phyloP scores from a whole-genome alignment of 441 rosid genomes.

The Mallotus repandus region DNA sequence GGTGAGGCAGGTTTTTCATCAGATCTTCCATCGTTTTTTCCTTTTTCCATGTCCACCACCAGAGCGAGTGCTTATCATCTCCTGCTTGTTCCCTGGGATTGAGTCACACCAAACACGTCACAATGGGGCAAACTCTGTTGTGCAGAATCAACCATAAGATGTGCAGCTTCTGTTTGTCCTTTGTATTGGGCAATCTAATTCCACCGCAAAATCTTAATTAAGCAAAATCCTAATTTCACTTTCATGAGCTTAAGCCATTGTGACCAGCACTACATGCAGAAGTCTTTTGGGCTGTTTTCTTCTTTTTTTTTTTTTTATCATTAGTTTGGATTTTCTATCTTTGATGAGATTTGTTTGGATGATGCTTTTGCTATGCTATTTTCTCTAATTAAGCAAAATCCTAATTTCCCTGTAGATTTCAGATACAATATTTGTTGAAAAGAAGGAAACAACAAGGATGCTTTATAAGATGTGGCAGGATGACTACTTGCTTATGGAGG shows the following conservation, averaged over 20 bases:
- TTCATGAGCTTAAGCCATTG: neutral
- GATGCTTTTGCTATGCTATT: neutral
- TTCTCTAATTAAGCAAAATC: neutral
- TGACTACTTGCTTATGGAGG: constrained; percentile 82
- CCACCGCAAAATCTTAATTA: neutral
- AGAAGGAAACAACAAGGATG: constrained; percentile 50
- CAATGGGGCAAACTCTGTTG: neutral
- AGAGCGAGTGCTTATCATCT: neutral
- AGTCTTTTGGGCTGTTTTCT: neutral
- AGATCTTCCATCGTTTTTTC: neutral
- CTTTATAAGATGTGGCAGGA: constrained; percentile 83
- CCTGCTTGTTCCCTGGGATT: neutral
- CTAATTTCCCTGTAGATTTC: constrained; percentile 49
- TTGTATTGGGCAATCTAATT: neutral
- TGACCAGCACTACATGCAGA: neutral
- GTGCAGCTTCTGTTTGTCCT: neutral
- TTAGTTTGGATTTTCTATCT: neutral
- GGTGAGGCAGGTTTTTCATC: neutral
- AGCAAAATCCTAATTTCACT: neutral
- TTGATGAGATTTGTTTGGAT: neutral
- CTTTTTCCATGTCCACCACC: neutral
- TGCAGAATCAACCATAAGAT: neutral
- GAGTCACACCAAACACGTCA: neutral
- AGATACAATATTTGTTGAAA: constrained; percentile 58
- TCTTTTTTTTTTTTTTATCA: neutral